Evolutionary conservation across 2,329 filamentous ascomycete species (phyloP).

Genomic region (Scopulariopsis brevicaulis): DNA sequence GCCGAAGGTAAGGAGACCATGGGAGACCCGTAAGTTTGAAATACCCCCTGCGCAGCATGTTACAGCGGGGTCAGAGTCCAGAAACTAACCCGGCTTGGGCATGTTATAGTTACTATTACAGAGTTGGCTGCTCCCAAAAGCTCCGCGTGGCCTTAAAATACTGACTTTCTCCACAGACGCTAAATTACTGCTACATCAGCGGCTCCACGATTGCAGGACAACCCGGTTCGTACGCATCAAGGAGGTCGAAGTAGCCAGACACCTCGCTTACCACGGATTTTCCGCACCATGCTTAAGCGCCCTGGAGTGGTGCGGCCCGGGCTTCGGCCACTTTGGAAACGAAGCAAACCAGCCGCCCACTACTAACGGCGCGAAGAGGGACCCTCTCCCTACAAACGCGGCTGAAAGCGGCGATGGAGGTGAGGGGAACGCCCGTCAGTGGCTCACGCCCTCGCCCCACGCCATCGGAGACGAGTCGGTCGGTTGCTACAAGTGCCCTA

Average conservation of each 20-base stretch:
- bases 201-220: constrained; percentile 2
- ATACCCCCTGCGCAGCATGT: not conserved
- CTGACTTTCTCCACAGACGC: not conserved
- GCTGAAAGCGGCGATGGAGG: not conserved
- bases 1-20: not conserved
- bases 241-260: not conserved
- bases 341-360: not conserved
- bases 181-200: constrained; percentile 5
- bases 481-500: constrained; percentile 3
- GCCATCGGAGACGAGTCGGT: constrained; percentile 7
- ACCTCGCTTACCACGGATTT: not conserved
- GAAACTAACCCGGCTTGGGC: not conserved
- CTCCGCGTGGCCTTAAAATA: not conserved
- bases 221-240: not conserved
- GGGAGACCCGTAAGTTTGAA: constrained; percentile 1
- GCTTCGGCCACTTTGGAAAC: not conserved
- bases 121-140: not conserved
- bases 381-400: not conserved
- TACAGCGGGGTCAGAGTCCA: not conserved
- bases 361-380: not conserved
- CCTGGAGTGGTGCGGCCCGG: not conserved
- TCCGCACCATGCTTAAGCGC: not conserved
- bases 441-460: constrained; percentile 1
- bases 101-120: constrained; percentile 4
- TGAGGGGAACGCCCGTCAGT: not conserved